Conservation (phyloP, 768 basidiomycete genomes). For the Galerina sulciceps region DNA sequence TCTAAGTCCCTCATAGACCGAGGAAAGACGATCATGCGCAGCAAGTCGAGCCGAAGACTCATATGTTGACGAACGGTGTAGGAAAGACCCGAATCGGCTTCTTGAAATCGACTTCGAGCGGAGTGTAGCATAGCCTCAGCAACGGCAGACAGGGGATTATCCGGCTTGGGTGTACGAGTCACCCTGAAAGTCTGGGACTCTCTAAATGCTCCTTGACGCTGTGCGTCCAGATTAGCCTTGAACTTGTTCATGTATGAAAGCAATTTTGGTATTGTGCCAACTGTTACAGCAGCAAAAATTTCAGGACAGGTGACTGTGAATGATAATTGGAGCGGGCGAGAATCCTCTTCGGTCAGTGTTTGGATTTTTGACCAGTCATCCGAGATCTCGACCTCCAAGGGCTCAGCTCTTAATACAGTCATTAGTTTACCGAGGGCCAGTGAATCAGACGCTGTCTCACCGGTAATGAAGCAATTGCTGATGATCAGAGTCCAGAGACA, state of each 20-base stretch:
- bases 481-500: conserved; percentile 75
- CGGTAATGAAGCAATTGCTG: conserved; percentile 76
- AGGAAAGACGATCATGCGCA: conserved; percentile 78
- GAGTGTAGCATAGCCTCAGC: conserved; percentile 84
- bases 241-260: conserved; percentile 78
- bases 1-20: conserved; percentile 79
- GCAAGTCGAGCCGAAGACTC: conserved; percentile 64
- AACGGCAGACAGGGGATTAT: conserved; percentile 83
- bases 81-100: conserved; percentile 60
- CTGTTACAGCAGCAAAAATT: conserved; percentile 67
- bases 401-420: conserved; percentile 63
- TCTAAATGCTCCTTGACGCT: conserved; percentile 75
- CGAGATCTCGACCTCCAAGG: conserved; percentile 70
- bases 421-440: not conserved
- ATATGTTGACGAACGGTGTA: conserved; percentile 75
- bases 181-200: conserved; percentile 80
- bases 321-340: conserved; percentile 66
- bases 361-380: conserved; percentile 80
- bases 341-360: conserved; percentile 39
- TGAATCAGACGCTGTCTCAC: conserved; percentile 41
- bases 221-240: conserved; percentile 69
- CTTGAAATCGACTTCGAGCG: conserved; percentile 71
- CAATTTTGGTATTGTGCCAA: conserved; percentile 79
- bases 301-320: conserved; percentile 76
- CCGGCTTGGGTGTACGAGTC: conserved; percentile 73